A percentile compares a stretch with the other conserved stretches of the same genome.
Evolutionary conservation across 73 alveolate genomes (phyloP).

Genomic region (Paramecium caudatum): DNA sequence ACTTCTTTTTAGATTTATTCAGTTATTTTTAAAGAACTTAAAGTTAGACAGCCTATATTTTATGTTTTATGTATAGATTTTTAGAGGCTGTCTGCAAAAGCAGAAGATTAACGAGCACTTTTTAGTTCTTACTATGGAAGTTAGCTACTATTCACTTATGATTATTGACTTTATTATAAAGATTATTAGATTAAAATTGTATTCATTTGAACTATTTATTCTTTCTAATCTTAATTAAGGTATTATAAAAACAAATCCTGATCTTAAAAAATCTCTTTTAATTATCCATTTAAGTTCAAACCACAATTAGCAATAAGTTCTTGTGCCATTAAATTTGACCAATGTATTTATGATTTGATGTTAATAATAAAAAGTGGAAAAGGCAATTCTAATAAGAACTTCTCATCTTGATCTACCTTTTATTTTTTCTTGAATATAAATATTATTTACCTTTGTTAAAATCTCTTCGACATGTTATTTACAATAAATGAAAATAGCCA

Average conservation of each 20-base stretch:
- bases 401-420: background rate
- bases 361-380: conserved; percentile 54
- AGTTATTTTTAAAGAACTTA: conserved; percentile 4
- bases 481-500: background rate
- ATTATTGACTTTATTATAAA: background rate
- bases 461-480: conserved; percentile 6
- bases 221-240: conserved; percentile 2
- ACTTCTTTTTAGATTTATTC: conserved; percentile 45
- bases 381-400: conserved; percentile 23
- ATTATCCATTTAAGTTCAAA: background rate
- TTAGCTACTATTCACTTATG: background rate
- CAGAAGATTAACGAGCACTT: too few relatives aligned
- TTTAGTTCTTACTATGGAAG: background rate
- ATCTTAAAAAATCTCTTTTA: conserved; percentile 34
- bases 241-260: conserved; percentile 9
- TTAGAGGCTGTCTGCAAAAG: conserved; percentile 11
- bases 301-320: conserved; percentile 37
- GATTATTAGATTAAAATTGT: conserved; percentile 18
- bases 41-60: conserved; percentile 26
- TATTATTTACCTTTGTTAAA: background rate
- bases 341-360: conserved; percentile 36
- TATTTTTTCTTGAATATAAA: background rate
- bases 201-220: conserved; percentile 20
- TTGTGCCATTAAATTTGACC: conserved; percentile 24
- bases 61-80: conserved; percentile 30